These are phyloP conservation scores for Carex cristatella DNA, from an alignment of 176 grass and related monocot species.

Conservation along the genomic window DNA sequence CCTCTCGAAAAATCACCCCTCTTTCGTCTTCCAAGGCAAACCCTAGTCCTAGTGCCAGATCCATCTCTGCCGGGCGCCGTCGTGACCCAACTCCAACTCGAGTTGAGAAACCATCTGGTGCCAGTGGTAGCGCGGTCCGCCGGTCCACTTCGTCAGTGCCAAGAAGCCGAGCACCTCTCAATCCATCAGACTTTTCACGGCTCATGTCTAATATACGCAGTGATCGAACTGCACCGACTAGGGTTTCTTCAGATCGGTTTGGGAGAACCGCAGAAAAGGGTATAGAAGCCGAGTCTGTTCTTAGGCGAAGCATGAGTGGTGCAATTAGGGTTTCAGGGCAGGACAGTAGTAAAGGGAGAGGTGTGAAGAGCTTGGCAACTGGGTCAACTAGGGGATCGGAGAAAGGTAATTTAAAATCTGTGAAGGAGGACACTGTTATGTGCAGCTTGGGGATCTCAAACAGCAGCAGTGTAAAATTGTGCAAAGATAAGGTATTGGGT, in stretches of 20 bases:
- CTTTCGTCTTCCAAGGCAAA: slow-evolving; percentile 29
- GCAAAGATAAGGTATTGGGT: slow-evolving; percentile 38
- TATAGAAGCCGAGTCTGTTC: slow-evolving; percentile 20
- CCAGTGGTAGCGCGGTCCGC: slow-evolving; percentile 30
- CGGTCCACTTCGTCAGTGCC: slow-evolving; percentile 82
- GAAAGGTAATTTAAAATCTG: slow-evolving; percentile 17
- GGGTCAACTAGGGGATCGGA: slow-evolving; percentile 14
- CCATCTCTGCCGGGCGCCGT: slow-evolving; percentile 24
- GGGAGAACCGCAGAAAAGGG: slow-evolving; percentile 37
- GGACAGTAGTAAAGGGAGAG: slow-evolving; percentile 33
- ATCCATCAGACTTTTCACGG: slow-evolving; percentile 44
- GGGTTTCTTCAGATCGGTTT: slow-evolving; percentile 37
- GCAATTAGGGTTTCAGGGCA: slow-evolving; percentile 50
- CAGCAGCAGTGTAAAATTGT: slow-evolving; percentile 25
- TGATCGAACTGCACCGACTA: not conserved
- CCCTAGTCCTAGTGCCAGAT: slow-evolving; percentile 14
- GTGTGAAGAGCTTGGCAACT: slow-evolving; percentile 9
- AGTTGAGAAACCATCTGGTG: slow-evolving; percentile 41
- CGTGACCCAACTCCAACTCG: slow-evolving; percentile 23
- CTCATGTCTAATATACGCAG: slow-evolving; percentile 28
- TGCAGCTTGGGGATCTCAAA: not conserved
- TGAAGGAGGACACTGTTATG: slow-evolving; percentile 19
- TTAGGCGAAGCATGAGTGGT: slow-evolving; percentile 45
- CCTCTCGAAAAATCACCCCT: slow-evolving; percentile 15
- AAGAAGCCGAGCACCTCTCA: slow-evolving; percentile 52